These are phyloP conservation scores for Aspergillus sp. DNA, from an alignment of 2,329 filamentous ascomycete species.

Conservation along the genomic window DNA sequence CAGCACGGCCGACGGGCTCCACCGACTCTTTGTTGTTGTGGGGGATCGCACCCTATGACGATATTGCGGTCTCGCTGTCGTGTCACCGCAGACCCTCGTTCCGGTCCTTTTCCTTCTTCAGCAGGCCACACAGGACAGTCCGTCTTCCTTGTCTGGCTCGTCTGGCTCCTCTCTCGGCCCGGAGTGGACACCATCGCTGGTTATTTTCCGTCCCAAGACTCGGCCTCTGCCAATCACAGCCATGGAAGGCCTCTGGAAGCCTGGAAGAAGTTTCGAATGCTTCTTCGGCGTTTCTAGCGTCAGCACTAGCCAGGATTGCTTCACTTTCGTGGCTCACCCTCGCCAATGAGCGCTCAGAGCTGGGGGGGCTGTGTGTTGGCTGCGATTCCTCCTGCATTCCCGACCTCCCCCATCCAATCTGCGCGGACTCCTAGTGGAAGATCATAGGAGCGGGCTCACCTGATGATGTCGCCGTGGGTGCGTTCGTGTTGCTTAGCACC, in stretches of 20 bases:
- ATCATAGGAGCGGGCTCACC: conserved; percentile 20
- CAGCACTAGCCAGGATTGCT: conserved; percentile 23
- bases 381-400: conserved; percentile 14
- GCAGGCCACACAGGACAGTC: neutral
- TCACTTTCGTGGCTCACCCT: conserved; percentile 8
- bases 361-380: conserved; percentile 23
- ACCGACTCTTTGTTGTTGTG: conserved; percentile 10
- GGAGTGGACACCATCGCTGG: conserved; percentile 15
- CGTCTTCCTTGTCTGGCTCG: neutral
- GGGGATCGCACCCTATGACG: conserved; percentile 17
- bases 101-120: conserved; percentile 3
- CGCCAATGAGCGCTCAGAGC: conserved; percentile 18
- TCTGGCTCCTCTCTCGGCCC: conserved; percentile 14
- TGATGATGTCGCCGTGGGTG: conserved; percentile 24
- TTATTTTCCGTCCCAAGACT: conserved; percentile 13
- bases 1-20: conserved; percentile 9
- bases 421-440: conserved; percentile 8
- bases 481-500: conserved; percentile 21
- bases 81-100: conserved; percentile 1
- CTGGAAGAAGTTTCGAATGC: conserved; percentile 22
- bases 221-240: conserved; percentile 4
- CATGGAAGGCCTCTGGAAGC: conserved; percentile 20
- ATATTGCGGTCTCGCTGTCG: conserved; percentile 4
- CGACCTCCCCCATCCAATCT: conserved; percentile 5
- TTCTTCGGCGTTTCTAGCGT: conserved; percentile 28